Evolutionary conservation across 2,329 filamentous ascomycete genomes (phyloP).

Genomic region (Venturia carpophila): DNA sequence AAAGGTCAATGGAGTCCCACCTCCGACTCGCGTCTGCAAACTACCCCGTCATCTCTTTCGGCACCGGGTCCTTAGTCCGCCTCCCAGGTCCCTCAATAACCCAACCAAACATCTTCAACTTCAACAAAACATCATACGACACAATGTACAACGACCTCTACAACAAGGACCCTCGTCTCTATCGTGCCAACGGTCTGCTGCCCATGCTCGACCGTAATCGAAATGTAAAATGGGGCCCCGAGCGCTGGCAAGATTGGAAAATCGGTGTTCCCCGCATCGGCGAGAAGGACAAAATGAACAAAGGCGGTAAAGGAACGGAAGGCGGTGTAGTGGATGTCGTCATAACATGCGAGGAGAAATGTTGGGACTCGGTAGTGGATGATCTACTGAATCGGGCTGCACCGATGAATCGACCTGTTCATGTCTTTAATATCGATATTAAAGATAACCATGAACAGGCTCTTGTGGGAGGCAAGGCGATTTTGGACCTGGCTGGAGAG

Average conservation of each 20-base stretch:
- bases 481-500: conserved; percentile 79
- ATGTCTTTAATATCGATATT: conserved; percentile 98
- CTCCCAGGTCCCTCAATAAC: conserved; percentile 84
- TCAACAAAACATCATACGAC: conserved; percentile 94
- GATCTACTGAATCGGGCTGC: conserved; percentile 81
- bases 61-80: conserved; percentile 88
- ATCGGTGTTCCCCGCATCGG: conserved; percentile 64
- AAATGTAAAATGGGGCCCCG: conserved; percentile 87
- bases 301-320: conserved; percentile 74
- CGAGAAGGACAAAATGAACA: conserved; percentile 52
- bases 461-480: conserved; percentile 78
- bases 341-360: conserved; percentile 94
- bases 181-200: conserved; percentile 83
- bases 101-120: conserved; percentile 94
- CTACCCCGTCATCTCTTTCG: conserved; percentile 97
- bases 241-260: conserved; percentile 97
- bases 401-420: conserved; percentile 83
- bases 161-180: conserved; percentile 76
- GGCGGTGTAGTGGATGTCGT: conserved; percentile 87
- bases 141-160: conserved; percentile 89
- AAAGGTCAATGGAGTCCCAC: conserved; percentile 96
- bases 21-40: conserved; percentile 72
- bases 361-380: conserved; percentile 96
- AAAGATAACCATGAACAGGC: conserved; percentile 98
- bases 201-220: conserved; percentile 95